A percentile compares a stretch with the other conserved stretches of the same genome.
phyloP scores from a whole-genome alignment of 1,284 basidiomycete genomes.

The Pseudozyma sp. region DNA sequence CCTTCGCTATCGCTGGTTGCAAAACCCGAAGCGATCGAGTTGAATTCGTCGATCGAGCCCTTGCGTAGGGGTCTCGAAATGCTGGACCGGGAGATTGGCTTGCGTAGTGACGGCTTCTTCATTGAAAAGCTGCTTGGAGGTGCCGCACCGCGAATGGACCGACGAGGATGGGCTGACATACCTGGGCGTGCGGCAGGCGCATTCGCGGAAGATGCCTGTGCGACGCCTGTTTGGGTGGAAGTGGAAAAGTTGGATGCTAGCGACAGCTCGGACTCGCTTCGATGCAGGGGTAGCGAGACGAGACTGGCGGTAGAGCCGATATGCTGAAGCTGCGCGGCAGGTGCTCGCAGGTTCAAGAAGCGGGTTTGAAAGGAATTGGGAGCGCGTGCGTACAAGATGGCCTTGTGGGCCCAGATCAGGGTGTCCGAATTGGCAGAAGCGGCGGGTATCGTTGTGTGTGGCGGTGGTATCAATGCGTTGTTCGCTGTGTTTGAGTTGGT shows the following conservation, averaged over 20 bases:
- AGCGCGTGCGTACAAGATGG: constrained; percentile 91
- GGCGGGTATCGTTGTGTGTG: constrained; percentile 13
- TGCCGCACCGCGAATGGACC: constrained; percentile 34
- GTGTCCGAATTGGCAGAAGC: constrained; percentile 6
- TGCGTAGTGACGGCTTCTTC: constrained; percentile 28
- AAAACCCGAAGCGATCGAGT: constrained; percentile 33
- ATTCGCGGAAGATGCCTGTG: background rate
- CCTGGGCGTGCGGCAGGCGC: constrained; percentile 4
- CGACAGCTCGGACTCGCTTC: constrained; percentile 32
- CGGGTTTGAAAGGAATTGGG: constrained; percentile 60
- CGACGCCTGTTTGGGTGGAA: constrained; percentile 18
- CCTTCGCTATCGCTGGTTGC: constrained; percentile 57
- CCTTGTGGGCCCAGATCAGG: constrained; percentile 87
- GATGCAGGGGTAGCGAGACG: constrained; percentile 49
- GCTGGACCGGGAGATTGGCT: constrained; percentile 39
- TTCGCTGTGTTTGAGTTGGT: constrained; percentile 2
- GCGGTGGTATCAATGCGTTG: constrained; percentile 11
- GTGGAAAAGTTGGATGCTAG: constrained; percentile 14
- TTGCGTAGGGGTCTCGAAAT: constrained; percentile 44
- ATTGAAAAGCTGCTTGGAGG: constrained; percentile 55
- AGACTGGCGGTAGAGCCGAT: constrained; percentile 47
- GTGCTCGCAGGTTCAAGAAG: constrained; percentile 78
- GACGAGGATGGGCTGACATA: constrained; percentile 17
- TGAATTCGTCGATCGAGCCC: constrained; percentile 24
- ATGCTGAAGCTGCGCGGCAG: constrained; percentile 55